Evolutionary conservation across 148 eudicot genomes (phyloP), one percentile per base, ranked within the genome.

Genomic region (Arbutus unedo): DNA sequence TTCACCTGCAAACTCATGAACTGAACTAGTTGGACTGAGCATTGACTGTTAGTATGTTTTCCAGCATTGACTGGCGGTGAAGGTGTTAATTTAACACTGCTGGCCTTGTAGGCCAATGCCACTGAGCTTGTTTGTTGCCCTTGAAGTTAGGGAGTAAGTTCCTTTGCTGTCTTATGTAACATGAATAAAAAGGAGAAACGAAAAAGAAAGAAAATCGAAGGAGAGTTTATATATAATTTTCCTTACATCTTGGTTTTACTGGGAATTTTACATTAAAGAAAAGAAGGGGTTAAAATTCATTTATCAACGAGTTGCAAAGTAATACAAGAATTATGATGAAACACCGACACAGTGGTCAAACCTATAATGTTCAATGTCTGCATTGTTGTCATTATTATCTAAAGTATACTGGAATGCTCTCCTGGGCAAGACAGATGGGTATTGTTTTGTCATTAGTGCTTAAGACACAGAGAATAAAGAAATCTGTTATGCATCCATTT

Each of bases 371-470:
- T 18, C 56, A 18, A 13, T 21, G 16, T 25, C 41, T 11, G 2
- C 16, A 66, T 2, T 16, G n/a, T 3, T n/a, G 13, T 19, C 14
- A 7, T 9, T 73, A 25, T 71, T 21, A 54, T 73, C 48, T 43
- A 4, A n/a, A 74, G 55, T 5, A 21, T n/a, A 74, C 13, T 50
- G 78, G 51, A 50, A 47, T 50, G 56, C 19, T 23, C 8, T 14
- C 9, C 25, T 11, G 59, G n/a, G 50, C 15, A 18, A 74, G 66
- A 21, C 50, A 38, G 31, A 16, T 7, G 44, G 31, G 49, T 55
- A 49, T 48, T 80, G 83, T 73, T 38, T 72, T 10, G 11, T 72
- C 47, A 59, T 73, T 38, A 3, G 59, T 43, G 57, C 67, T 72
- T 47, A 38, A 41, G 48, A 50, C 73, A 41, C 62, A 81, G 38